Base-by-base conservation (phyloP, 805 yeast species). In the Ogataea nakhonphanomensis region DNA sequence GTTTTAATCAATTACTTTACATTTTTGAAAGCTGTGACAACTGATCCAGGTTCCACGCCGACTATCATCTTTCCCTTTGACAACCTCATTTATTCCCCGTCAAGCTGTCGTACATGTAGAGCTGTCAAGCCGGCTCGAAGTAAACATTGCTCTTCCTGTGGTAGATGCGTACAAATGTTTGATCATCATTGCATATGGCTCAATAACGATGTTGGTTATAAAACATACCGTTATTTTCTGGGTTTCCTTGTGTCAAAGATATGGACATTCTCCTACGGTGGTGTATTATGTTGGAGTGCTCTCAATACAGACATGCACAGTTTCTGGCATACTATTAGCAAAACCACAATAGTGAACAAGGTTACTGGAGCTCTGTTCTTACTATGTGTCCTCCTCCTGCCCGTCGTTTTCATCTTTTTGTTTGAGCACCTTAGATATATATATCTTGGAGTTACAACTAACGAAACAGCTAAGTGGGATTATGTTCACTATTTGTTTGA, bases 131-230 rank as follows among this genome's bases (percentile, higher is more conserved):
- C 85, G 10, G 88, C 95, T 1, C 65, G 95, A 41, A 68, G 87
- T 6, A 79, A 84, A 46, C 95, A 87, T 59, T 87, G 95, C 54
- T 67, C 79, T 1, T 67, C 67, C 3, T 87, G 95, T 61, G 76
- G 76, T 46, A 67, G 68, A 7, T 87, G 95, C 54, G 66, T 84
- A 13, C 58, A 74, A 8, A 51, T 73, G 34, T 82, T 77, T 51
- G 96, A 87, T 43, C 82, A 77, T 53, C 82, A 77, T 53, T 77
- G 82, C 50, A 50, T 69, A 8, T 76, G 74, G 64, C 53, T 77
- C 24, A 76, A 77, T 50, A 76, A 74, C 50, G 78, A 80, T 51
- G 67, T 77, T 36, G 82, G 80, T 2, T 68, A 70, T 46, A 59
- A 67, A 35, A 77, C 76, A 43, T 76, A 73, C 54, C 61, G 67